Base-by-base conservation (phyloP, 1,284 basidiomycete genomes). In the Tranzscheliella williamsii region DNA sequence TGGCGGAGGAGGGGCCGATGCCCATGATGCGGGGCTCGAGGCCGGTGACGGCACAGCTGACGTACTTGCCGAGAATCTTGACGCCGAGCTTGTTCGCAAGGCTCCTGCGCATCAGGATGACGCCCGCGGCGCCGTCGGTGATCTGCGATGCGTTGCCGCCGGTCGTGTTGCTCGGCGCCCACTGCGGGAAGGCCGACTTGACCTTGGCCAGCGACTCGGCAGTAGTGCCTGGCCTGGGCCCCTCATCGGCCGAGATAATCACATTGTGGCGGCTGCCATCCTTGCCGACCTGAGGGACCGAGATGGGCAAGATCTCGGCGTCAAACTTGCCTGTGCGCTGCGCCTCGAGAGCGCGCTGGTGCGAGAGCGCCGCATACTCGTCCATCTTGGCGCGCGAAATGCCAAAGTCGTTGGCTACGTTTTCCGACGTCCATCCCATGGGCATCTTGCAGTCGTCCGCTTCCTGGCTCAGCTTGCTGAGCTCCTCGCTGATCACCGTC, bases 391-490 rank as follows among this genome's bases (percentile, higher is more conserved):
- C 85, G 38, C 92, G 84, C 18, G 87, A 83, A 67, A 96, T 83
- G 66, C 85, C 82, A 79, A 89, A 95, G 47, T 94, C 85, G 15
- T 71, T 66, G n/a, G 76, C 74, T 20, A 79, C 69, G 49, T 89
- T 87, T 76, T 92, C 90, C 3, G 88, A 87, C 2, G 90, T 90
- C 89, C 89, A 90, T 9, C 89, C 88, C 89, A 91, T 91, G 20
- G 87, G 87, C 78, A 85, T 86, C 38, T 52, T 55, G 48, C 71
- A 73, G 38, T 73, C 71, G 18, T 58, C 53, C 0, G 71, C 71
- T 34, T 72, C 67, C 45, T 72, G 64, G 27, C 38, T 53, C 3
- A 36, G n/a, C 18, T 35, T 42, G 37, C 24, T 40, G 9, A 73
- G 41, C 36, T 70, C 67, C n/a, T 60, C 50, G 18, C 47, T 54